Evolutionary conservation across 2,329 filamentous ascomycete species (phyloP).

Genomic region (Aspergillus caelatus): DNA sequence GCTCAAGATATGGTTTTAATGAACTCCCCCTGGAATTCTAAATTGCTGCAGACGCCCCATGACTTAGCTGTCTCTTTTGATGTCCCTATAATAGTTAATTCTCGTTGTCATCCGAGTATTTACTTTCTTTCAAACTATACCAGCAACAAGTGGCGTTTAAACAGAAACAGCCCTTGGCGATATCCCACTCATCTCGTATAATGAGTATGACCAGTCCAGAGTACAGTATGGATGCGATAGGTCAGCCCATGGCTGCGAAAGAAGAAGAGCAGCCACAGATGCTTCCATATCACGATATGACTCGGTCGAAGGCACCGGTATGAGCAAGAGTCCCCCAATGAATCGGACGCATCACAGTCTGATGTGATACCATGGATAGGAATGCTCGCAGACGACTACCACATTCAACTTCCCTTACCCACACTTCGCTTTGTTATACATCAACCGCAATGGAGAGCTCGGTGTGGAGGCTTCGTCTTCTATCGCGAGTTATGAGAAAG

Average conservation of each 20-base stretch:
- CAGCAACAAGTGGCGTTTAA: not conserved
- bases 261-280: slow-evolving; percentile 20
- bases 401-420: slow-evolving; percentile 31
- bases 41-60: not conserved
- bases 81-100: not conserved
- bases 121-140: not conserved
- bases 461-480: slow-evolving; percentile 37
- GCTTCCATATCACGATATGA: slow-evolving; percentile 24
- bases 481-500: slow-evolving; percentile 33
- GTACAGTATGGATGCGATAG: slow-evolving; percentile 19
- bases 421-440: slow-evolving; percentile 42
- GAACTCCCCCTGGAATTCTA: not conserved
- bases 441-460: slow-evolving; percentile 38
- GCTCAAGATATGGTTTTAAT: not conserved
- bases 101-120: not conserved
- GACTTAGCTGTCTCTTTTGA: not conserved
- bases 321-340: slow-evolving; percentile 3
- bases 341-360: slow-evolving; percentile 11
- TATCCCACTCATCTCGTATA: not conserved
- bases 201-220: slow-evolving; percentile 19
- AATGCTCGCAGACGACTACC: slow-evolving; percentile 21
- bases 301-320: slow-evolving; percentile 25
- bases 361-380: slow-evolving; percentile 18
- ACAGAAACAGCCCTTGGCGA: not conserved
- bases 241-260: slow-evolving; percentile 16